Evolutionary conservation across 306 rosid genomes (phyloP).

Genomic region (Dalbergia oliveri): DNA sequence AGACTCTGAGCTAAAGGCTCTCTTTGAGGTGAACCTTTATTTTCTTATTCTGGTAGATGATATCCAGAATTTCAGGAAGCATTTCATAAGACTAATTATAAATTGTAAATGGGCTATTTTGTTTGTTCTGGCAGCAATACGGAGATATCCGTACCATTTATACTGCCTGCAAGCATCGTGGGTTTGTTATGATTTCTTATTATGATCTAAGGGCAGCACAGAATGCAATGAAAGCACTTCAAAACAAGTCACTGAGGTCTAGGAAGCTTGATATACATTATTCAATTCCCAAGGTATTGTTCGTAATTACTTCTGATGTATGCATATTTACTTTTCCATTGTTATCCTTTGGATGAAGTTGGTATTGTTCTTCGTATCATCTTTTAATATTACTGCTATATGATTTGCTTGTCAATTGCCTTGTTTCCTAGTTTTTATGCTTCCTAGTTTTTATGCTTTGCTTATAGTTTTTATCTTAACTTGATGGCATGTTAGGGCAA

Average conservation of each 20-base stretch:
- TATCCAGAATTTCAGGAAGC: constrained; percentile 43
- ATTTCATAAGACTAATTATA: constrained; percentile 30
- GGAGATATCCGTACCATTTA: constrained; percentile 78
- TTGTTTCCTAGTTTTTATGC: constrained; percentile 38
- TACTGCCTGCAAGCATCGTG: constrained; percentile 85
- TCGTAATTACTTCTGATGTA: constrained; percentile 24
- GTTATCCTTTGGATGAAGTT: constrained; percentile 28
- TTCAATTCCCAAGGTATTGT: constrained; percentile 80
- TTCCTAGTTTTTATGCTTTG: constrained; percentile 38
- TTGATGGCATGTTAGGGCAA: constrained; percentile 66
- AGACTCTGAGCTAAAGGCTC: constrained; percentile 75
- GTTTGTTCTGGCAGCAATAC: constrained; percentile 62
- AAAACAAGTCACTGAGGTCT: constrained; percentile 65
- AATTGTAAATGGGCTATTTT: constrained; percentile 43
- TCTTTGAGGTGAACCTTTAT: constrained; percentile 74
- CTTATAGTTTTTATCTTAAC: constrained; percentile 43
- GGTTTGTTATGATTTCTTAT: constrained; percentile 82
- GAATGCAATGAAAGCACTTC: constrained; percentile 77
- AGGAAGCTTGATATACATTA: constrained; percentile 83
- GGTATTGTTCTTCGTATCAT: constrained; percentile 8
- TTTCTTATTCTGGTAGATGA: constrained; percentile 36
- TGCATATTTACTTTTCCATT: constrained; percentile 32
- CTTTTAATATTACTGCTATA: constrained; percentile 26
- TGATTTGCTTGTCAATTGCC: constrained; percentile 35
- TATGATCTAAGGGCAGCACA: constrained; percentile 81